Evolutionary conservation across 2,329 filamentous ascomycete genomes (phyloP).

Genomic region (Cladophialophora chaetospira): DNA sequence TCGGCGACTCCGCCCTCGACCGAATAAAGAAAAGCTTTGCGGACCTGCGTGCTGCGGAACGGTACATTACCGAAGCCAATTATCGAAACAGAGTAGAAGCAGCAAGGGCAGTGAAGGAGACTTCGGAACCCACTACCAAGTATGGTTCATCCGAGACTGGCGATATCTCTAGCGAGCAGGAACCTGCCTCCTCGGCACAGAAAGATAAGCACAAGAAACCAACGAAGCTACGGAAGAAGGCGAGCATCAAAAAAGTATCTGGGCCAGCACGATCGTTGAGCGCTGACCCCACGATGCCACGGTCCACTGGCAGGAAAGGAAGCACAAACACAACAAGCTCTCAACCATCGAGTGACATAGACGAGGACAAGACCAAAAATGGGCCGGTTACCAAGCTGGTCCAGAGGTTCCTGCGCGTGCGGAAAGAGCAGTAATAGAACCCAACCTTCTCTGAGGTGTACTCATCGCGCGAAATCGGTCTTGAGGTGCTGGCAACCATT

Average conservation of each 20-base stretch:
- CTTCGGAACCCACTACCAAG: background rate
- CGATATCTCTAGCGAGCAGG: background rate
- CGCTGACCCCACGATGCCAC: background rate
- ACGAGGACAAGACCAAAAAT: background rate
- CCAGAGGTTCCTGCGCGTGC: background rate
- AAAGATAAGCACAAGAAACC: background rate
- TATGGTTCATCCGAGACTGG: background rate
- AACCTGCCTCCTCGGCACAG: too few relatives aligned
- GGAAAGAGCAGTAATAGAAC: background rate
- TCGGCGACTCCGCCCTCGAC: slow-evolving; percentile 3
- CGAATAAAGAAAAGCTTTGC: slow-evolving; percentile 25
- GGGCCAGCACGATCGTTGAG: background rate
- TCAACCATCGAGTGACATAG: background rate
- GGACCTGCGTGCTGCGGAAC: slow-evolving; percentile 27
- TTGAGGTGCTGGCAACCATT: too few relatives aligned
- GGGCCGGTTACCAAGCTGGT: slow-evolving; percentile 6
- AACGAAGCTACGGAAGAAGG: background rate
- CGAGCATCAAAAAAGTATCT: slow-evolving; percentile 3
- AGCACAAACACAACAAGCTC: slow-evolving; percentile 1
- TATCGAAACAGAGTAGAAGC: background rate
- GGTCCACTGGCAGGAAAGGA: background rate
- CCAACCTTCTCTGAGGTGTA: background rate
- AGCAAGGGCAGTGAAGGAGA: background rate
- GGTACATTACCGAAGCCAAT: slow-evolving; percentile 18
- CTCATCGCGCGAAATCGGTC: too few relatives aligned